phyloP scores from a whole-genome alignment of 164 flowering plant species.

The Chimonanthus salicifolius region DNA sequence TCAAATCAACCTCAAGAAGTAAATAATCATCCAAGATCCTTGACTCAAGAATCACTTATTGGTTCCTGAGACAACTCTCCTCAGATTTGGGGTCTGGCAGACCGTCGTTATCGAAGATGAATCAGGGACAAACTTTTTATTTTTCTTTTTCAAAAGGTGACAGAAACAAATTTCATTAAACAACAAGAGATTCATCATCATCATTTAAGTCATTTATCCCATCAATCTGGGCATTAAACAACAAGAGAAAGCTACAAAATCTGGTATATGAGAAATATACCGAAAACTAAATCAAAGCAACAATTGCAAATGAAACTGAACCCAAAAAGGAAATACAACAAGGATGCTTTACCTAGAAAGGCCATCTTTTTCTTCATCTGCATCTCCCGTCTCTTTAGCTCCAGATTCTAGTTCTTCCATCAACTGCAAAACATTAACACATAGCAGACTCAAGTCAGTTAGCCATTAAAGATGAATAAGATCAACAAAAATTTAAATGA shows the following conservation, averaged over 20 bases:
- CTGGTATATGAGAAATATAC: background rate
- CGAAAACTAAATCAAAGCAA: background rate
- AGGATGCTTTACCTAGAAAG: conserved; percentile 6
- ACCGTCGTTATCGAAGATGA: background rate
- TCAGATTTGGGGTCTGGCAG: background rate
- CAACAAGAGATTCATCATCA: too few relatives aligned
- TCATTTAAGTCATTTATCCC: too few relatives aligned
- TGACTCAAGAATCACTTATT: background rate
- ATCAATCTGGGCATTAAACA: too few relatives aligned
- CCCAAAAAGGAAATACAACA: too few relatives aligned
- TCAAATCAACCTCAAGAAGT: background rate
- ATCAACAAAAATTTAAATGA: conserved; percentile 2
- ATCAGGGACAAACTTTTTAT: too few relatives aligned
- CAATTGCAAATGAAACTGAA: too few relatives aligned
- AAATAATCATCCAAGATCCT: background rate
- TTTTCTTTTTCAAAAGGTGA: too few relatives aligned
- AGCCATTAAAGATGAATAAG: background rate
- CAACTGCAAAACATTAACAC: conserved; percentile 35
- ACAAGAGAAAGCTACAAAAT: too few relatives aligned
- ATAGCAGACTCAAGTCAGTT: background rate
- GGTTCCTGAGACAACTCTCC: background rate
- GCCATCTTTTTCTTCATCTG: conserved; percentile 30
- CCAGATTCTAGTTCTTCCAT: conserved; percentile 78
- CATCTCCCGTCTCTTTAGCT: conserved; percentile 68
- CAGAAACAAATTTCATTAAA: too few relatives aligned